Evolutionary conservation across 2,329 filamentous ascomycete species (phyloP).

Genomic region (Aureobasidium pullulans): DNA sequence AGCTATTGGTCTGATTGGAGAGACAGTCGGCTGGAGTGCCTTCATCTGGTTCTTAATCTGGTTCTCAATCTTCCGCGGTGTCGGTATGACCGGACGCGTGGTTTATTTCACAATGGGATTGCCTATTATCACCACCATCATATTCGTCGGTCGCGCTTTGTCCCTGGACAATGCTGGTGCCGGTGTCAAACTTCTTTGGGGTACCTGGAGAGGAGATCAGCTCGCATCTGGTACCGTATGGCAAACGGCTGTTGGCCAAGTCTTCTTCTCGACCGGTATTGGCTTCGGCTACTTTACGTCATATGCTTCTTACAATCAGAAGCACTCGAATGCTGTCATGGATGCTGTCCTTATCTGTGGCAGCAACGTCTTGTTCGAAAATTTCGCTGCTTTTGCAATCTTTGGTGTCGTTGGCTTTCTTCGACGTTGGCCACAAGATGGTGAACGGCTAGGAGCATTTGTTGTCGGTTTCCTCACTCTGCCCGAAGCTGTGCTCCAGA

Average conservation of each 20-base stretch:
- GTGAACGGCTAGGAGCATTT: conserved; percentile 46
- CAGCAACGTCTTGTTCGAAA: conserved; percentile 52
- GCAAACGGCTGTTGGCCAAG: conserved; percentile 54
- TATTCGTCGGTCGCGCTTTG: conserved; percentile 47
- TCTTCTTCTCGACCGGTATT: conserved; percentile 54
- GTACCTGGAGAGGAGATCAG: conserved; percentile 43
- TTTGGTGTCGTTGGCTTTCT: conserved; percentile 52
- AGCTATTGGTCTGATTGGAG: conserved; percentile 41
- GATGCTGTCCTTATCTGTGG: conserved; percentile 50
- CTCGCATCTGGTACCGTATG: conserved; percentile 47
- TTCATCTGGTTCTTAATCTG: conserved; percentile 56
- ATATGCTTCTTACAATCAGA: conserved; percentile 51
- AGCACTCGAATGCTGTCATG: conserved; percentile 52
- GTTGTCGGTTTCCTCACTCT: conserved; percentile 53
- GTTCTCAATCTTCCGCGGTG: conserved; percentile 53
- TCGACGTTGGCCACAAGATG: conserved; percentile 33
- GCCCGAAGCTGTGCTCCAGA: conserved; percentile 48
- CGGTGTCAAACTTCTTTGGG: conserved; percentile 45
- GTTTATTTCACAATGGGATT: conserved; percentile 58
- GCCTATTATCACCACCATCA: conserved; percentile 50
- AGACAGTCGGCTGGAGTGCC: conserved; percentile 51
- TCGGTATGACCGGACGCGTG: conserved; percentile 51
- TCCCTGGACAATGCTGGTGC: conserved; percentile 49
- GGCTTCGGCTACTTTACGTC: conserved; percentile 54
- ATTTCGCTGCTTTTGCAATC: conserved; percentile 42